A percentile compares a stretch with the other conserved stretches of the same genome.
phyloP scores from a whole-genome alignment of 1,139 yeast species.

The Hansenula lynferdii region DNA sequence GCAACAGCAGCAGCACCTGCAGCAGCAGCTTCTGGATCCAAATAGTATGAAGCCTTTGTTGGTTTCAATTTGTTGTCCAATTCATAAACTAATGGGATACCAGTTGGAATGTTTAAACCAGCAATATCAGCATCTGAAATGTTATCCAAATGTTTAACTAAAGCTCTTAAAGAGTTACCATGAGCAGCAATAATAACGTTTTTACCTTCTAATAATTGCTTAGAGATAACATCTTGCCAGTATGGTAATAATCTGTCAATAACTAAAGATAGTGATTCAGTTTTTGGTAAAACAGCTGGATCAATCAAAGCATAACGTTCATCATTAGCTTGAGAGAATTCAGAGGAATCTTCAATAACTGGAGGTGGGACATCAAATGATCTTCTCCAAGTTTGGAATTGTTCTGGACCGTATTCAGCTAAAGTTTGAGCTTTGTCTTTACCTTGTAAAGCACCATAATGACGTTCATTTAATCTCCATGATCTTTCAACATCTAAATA shows the following conservation, averaged over 20 bases:
- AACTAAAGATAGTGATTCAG: constrained; percentile 93
- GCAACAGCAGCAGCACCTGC: constrained; percentile 99
- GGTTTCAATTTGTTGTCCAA: constrained; percentile 86
- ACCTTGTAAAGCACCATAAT: constrained; percentile 98
- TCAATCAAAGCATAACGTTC: constrained; percentile 80
- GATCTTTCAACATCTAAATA: constrained; percentile 92
- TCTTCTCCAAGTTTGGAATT: constrained; percentile 98
- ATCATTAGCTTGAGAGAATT: constrained; percentile 84
- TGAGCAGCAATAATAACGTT: constrained; percentile 94
- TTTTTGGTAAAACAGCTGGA: constrained; percentile 82
- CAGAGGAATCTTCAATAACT: constrained; percentile 66
- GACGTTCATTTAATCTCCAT: constrained; percentile 99
- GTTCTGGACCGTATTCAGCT: constrained; percentile 83
- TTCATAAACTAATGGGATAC: constrained; percentile 97
- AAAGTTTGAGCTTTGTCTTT: constrained; percentile 95
- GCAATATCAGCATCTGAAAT: constrained; percentile 93
- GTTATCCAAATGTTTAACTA: constrained; percentile 93
- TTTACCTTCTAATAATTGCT: constrained; percentile 80
- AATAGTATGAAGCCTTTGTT: constrained; percentile 89
- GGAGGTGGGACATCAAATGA: constrained; percentile 98
- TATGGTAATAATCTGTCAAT: constrained; percentile 96
- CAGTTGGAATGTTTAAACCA: constrained; percentile 95
- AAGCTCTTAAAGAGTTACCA: constrained; percentile 97
- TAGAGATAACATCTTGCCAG: constrained; percentile 94
- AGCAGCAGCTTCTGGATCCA: constrained; percentile 99